phyloP scores from a whole-genome alignment of 805 yeast genomes.

The Starmerella scarabaei region DNA sequence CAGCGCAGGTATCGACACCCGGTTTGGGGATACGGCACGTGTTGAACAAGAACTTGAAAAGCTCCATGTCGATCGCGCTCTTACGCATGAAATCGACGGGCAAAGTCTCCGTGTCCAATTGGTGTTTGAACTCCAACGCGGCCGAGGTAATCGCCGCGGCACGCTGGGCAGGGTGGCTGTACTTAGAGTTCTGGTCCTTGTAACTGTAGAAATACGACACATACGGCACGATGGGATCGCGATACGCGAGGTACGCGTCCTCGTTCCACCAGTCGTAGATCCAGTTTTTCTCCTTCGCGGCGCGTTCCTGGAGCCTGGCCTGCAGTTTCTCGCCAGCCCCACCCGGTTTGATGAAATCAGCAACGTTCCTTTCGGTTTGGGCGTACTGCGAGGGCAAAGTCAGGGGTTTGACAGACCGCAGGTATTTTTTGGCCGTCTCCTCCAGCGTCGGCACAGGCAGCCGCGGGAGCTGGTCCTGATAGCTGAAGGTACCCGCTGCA shows the following conservation, averaged over 20 bases:
- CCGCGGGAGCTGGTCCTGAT: constrained; percentile 62
- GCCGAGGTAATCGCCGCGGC: constrained; percentile 63
- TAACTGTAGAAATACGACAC: constrained; percentile 84
- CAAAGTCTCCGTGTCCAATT: constrained; percentile 56
- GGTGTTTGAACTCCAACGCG: constrained; percentile 51
- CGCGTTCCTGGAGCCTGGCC: constrained; percentile 44
- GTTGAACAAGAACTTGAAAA: constrained; percentile 83
- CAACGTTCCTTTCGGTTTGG: constrained; percentile 43
- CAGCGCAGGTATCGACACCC: constrained; percentile 43
- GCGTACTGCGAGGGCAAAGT: constrained; percentile 38
- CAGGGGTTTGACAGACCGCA: constrained; percentile 61
- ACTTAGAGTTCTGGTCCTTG: constrained; percentile 39
- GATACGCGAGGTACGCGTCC: constrained; percentile 76
- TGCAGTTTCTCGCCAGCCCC: constrained; percentile 63
- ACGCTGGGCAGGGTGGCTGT: constrained; percentile 34
- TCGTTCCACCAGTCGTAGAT: constrained; percentile 86
- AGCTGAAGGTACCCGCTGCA: constrained; percentile 45
- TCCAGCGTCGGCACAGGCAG: constrained; percentile 78
- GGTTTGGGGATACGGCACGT: constrained; percentile 63
- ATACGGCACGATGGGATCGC: constrained; percentile 91
- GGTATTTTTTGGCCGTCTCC: constrained; percentile 55
- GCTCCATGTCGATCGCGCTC: constrained; percentile 87
- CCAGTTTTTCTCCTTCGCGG: constrained; percentile 65
- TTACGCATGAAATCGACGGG: constrained; percentile 69
- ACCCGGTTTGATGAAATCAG: constrained; percentile 48